These are phyloP conservation scores for Diplodia scrobiculata DNA, from an alignment of 2,329 filamentous ascomycete genomes.

Conservation along the genomic window DNA sequence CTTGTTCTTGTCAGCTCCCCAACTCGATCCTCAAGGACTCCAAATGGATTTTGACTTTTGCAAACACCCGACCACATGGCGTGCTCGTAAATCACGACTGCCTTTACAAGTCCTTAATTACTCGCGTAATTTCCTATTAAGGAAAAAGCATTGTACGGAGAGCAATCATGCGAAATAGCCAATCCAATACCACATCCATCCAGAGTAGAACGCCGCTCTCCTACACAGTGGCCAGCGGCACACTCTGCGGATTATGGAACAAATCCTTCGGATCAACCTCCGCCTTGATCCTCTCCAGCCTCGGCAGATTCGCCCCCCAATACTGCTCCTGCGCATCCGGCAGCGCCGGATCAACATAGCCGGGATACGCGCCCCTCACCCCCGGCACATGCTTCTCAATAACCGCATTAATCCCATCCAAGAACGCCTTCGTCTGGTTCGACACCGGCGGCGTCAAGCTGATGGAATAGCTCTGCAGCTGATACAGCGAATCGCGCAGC, in stretches of 20 bases:
- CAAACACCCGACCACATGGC: no score
- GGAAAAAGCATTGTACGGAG: no score
- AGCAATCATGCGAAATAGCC: no score
- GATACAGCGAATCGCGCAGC: conserved; percentile 42
- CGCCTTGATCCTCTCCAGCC: conserved; percentile 45
- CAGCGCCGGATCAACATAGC: conserved; percentile 56
- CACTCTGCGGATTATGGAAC: conserved; percentile 44
- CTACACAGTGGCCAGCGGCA: conserved; percentile 33
- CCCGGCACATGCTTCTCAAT: conserved; percentile 39
- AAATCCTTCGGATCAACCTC: conserved; percentile 46
- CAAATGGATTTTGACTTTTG: no score
- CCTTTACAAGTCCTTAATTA: no score
- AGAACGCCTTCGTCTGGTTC: conserved; percentile 44
- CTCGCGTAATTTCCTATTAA: no score
- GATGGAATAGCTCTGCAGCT: conserved; percentile 44
- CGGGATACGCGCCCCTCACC: conserved; percentile 52
- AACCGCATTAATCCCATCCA: conserved; percentile 48
- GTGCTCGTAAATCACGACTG: no score
- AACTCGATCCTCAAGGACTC: no score
- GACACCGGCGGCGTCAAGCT: conserved; percentile 40
- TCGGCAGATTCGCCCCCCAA: conserved; percentile 46
- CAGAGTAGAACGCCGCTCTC: no score
- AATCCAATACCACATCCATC: no score
- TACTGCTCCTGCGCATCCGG: conserved; percentile 51
- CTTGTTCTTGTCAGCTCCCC: no score